phyloP scores from a whole-genome alignment of 2,329 filamentous ascomycete genomes.

The Ophiostoma angusticollis region DNA sequence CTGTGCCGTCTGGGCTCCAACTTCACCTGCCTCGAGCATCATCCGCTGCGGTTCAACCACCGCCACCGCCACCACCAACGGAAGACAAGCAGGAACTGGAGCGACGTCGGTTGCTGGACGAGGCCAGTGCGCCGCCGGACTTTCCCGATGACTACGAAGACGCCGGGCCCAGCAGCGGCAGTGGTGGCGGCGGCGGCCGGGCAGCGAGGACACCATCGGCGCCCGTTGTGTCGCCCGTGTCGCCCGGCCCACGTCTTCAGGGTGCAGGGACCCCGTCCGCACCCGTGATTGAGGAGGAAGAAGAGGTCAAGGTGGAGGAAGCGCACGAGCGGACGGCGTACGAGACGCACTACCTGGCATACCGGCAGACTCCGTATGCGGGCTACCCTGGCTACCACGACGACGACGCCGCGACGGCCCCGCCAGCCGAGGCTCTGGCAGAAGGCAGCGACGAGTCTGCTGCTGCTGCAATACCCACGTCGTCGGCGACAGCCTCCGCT shows the following conservation, averaged over 20 bases:
- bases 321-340: too few relatives aligned
- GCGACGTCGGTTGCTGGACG: conserved; percentile 46
- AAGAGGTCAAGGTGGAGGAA: too few relatives aligned
- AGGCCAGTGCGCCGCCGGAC: conserved; percentile 50
- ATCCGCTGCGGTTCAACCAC: too few relatives aligned
- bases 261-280: conserved; percentile 43
- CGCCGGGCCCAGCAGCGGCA: conserved; percentile 16
- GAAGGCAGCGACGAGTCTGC: neutral
- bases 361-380: too few relatives aligned
- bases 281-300: conserved; percentile 43
- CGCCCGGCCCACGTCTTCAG: too few relatives aligned
- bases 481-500: too few relatives aligned
- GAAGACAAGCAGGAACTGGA: conserved; percentile 78
- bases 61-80: conserved; percentile 21
- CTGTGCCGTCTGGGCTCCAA: neutral
- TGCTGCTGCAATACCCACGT: neutral
- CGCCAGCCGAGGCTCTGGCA: neutral
- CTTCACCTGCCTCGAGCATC: too few relatives aligned
- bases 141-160: conserved; percentile 40
- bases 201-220: conserved; percentile 16
- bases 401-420: neutral
- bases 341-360: neutral
- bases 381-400: conserved; percentile 17
- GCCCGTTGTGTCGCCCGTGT: too few relatives aligned
- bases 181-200: conserved; percentile 10